Conservation (phyloP, 345 rosid genomes). For the Mercurialis annua region DNA sequence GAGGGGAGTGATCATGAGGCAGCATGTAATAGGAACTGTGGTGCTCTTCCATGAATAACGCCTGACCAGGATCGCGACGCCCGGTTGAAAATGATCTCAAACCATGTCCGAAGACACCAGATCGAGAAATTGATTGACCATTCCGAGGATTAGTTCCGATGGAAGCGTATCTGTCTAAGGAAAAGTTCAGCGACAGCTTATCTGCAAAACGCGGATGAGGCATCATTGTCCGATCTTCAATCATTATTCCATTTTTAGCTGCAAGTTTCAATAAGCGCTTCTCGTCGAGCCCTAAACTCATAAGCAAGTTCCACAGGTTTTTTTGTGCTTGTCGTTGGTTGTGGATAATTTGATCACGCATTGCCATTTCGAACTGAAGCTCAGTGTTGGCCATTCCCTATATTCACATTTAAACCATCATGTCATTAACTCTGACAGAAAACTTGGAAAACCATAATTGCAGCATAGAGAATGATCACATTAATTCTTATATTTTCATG, state of each 20-base stretch:
- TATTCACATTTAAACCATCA: slow-evolving; percentile 20
- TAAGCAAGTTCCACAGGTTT: slow-evolving; percentile 74
- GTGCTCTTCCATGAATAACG: slow-evolving; percentile 63
- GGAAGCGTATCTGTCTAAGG: slow-evolving; percentile 29
- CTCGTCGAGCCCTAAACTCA: slow-evolving; percentile 79
- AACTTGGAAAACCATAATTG: background rate
- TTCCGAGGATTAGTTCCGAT: slow-evolving; percentile 31
- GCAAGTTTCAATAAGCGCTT: slow-evolving; percentile 69
- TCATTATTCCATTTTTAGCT: slow-evolving; percentile 71
- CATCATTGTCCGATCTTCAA: slow-evolving; percentile 64
- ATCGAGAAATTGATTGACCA: slow-evolving; percentile 48
- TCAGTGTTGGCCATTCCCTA: slow-evolving; percentile 91
- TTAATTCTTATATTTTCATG: background rate
- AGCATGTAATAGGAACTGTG: slow-evolving; percentile 58
- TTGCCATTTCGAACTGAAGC: slow-evolving; percentile 96
- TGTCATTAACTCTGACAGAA: slow-evolving; percentile 19
- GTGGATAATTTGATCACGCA: slow-evolving; percentile 94
- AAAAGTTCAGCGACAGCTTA: slow-evolving; percentile 37
- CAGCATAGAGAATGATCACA: background rate
- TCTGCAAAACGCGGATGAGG: slow-evolving; percentile 44
- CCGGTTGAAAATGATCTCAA: slow-evolving; percentile 42
- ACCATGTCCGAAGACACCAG: slow-evolving; percentile 51
- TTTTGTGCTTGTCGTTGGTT: slow-evolving; percentile 79
- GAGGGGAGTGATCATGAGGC: slow-evolving; percentile 48
- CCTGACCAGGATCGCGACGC: slow-evolving; percentile 43